Evolutionary conservation across 2,329 filamentous ascomycete genomes (phyloP), one percentile per base, ranked within the genome.

Genomic region (Fonsecaea pedrosoi): DNA sequence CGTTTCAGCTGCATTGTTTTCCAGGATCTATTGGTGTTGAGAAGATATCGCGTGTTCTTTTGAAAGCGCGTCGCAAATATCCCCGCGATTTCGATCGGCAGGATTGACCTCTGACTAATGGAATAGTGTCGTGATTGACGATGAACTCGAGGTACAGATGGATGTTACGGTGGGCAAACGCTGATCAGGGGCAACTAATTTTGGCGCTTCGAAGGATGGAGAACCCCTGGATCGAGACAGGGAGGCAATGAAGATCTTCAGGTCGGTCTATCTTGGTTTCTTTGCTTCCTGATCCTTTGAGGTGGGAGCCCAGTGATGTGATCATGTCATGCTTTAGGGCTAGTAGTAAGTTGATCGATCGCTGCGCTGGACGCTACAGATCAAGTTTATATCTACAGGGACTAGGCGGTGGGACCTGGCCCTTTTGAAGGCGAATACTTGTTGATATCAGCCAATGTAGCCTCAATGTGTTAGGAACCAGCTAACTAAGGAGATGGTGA

Each of bases 71-170:
- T 32, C 59, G 15, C 6, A 38, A 55, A 13, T 21, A 18, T 15
- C 62, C 64, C 64, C 65, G 35, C 65, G 48, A 54, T 50, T 58
- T 57, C n/a, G 65, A 60, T 64, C 61, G 15, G 32, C 60, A 37
- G 42, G 62, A 35, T 65, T 60, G 60, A 62, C 59, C 15, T 21
- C 13, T 35, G 48, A 42, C 57, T 60, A 50, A 60, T 57, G n/a
- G 40, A 32, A 50, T 61, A 58, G 50, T 54, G 38, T 62, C 35
- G 38, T 38, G 65, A 62, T 62, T 65, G 58, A 54, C 56, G 54
- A 35, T 53, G 45, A 30, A 21, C 34, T 53, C 21, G 37, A 50
- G n/a, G n/a, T 40, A 15, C 57, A 32, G 54, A 60, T 34, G n/a
- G 32, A 25, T 10, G 45, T 50, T 9, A 25, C 5, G 45, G 35